These are phyloP conservation scores for Narthecium ossifragum DNA, from an alignment of 106 monocot genomes.

Conservation along the genomic window DNA sequence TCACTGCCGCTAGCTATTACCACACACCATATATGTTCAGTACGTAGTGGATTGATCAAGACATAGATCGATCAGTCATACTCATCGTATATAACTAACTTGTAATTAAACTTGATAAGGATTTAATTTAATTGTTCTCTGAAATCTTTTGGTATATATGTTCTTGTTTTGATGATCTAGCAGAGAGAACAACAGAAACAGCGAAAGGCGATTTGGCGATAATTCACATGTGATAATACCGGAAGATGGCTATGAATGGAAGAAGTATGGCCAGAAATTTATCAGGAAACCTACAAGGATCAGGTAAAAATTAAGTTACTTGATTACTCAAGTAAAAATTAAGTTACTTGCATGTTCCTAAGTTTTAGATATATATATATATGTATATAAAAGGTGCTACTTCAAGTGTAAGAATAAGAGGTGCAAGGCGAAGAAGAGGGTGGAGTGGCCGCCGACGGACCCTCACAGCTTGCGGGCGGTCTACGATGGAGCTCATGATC, in stretches of 20 bases:
- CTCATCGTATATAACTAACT: no score
- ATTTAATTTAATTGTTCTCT: no score
- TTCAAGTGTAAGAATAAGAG: slow-evolving; percentile 36
- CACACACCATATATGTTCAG: no score
- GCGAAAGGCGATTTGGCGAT: background rate
- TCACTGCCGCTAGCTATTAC: no score
- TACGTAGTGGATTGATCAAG: no score
- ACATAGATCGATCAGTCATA: no score
- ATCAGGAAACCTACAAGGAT: slow-evolving; percentile 24
- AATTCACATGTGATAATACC: slow-evolving; percentile 17
- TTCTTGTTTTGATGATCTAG: no score
- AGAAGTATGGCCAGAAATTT: slow-evolving; percentile 55
- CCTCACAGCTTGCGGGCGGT: slow-evolving; percentile 17
- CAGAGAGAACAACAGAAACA: no score
- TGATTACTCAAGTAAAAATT: background rate
- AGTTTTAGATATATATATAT: background rate
- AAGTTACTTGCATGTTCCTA: background rate
- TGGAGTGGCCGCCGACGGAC: slow-evolving; percentile 41
- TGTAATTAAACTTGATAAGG: no score
- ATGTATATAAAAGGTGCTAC: slow-evolving; percentile 32
- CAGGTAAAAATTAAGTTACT: slow-evolving; percentile 14
- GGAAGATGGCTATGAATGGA: slow-evolving; percentile 52
- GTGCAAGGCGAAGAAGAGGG: slow-evolving; percentile 45
- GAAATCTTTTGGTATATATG: no score
- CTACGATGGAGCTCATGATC: slow-evolving; percentile 35